Base-by-base conservation (phyloP, 441 rosid species). In the Erysimum pusillum region DNA sequence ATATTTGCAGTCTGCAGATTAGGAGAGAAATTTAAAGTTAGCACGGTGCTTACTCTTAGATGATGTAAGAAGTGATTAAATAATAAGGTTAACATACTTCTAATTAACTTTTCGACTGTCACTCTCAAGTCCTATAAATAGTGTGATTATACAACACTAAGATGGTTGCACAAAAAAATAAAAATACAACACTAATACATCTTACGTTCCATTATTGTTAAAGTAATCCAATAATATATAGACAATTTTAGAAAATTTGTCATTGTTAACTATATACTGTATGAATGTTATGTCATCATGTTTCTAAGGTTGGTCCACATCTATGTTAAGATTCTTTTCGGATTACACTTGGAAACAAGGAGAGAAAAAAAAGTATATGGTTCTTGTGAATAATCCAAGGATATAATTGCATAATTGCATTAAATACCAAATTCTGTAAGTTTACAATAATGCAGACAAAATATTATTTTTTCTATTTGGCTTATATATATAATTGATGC, bases 331-430 rank as follows among this genome's bases (percentile, higher is more conserved):
- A 79, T 79, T 69, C 82, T 74, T 79, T 74, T 79, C 79, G 69
- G 74, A 69, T 57, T 68, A 65, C 77, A 65, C 73, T 78, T 72
- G 69, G 63, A 67, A 78, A 72, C 81, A 78, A 72, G 25, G 13
- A 65, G 69, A 46, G 34, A 14, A 61, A 62, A 39, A 53, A 78
- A 38, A 35, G 71, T 62, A 73, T 74, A 56, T 79, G 71, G 82
- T 79, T 73, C 78, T 68, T 79, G 51, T 74, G 79, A 79, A 79
- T 79, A 79, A 78, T 73, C 81, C 81, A 78, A 73, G 60, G 54
- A 78, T 73, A 46, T 53, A 78, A 44, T 73, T 73, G 74, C 74
- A 73, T 67, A 59, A 74, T 53, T 73, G 67, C 63, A 69, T 69
- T 60, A 54, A 63, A 79, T 39, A 79, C 67, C 68, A 68, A 74